Conservation (phyloP, 2,329 filamentous ascomycete genomes). For the Botrytis porri region DNA sequence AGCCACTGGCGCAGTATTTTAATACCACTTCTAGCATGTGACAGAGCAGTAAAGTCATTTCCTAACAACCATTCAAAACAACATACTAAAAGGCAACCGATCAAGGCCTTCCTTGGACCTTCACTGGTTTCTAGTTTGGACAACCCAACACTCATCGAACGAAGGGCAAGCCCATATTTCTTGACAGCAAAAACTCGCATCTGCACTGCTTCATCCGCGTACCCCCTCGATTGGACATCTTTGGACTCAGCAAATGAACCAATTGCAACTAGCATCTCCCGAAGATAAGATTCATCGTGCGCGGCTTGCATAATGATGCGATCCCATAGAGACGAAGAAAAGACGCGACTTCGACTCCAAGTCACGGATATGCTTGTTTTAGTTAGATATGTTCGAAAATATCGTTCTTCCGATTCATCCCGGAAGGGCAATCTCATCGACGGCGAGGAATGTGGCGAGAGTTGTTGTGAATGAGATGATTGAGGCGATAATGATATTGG, state of each 20-base stretch:
- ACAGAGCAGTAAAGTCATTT: constrained; percentile 15
- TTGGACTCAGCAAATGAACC: constrained; percentile 47
- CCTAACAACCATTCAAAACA: constrained; percentile 21
- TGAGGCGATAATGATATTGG: neutral
- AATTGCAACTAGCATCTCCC: constrained; percentile 62
- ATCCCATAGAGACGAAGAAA: constrained; percentile 59
- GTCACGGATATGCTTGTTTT: constrained; percentile 37
- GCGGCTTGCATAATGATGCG: constrained; percentile 60
- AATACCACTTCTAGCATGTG: constrained; percentile 12
- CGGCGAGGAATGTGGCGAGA: neutral
- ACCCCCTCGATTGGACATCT: constrained; percentile 5
- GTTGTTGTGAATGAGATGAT: neutral
- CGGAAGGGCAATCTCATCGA: constrained; percentile 13
- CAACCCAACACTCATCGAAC: constrained; percentile 15
- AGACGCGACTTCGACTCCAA: constrained; percentile 49
- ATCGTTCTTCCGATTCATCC: constrained; percentile 45
- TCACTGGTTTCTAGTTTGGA: neutral
- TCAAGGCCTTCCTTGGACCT: constrained; percentile 20
- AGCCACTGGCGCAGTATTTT: constrained; percentile 16
- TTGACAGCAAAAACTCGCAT: constrained; percentile 16
- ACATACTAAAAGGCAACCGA: constrained; percentile 19
- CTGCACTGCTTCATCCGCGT: constrained; percentile 1
- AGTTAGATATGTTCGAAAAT: constrained; percentile 17
- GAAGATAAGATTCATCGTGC: constrained; percentile 55
- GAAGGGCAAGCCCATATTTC: constrained; percentile 20